phyloP scores from a whole-genome alignment of 1,284 basidiomycete species.

The Leccinum griseonigrum region DNA sequence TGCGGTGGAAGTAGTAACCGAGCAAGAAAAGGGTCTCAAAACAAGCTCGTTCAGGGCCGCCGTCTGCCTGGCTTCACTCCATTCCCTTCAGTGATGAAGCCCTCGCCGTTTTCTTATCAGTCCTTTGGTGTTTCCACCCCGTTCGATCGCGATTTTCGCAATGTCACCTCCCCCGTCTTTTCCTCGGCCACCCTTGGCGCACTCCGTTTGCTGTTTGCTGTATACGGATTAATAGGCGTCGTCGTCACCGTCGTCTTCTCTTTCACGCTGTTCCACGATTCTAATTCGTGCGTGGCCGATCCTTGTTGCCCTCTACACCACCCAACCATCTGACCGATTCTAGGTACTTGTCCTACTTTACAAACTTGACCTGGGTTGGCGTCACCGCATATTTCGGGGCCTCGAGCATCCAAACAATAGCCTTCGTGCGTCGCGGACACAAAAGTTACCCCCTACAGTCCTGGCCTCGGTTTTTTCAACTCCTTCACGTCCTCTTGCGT shows the following conservation, averaged over 20 bases:
- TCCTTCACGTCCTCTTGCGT: constrained; percentile 54
- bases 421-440: constrained; percentile 37
- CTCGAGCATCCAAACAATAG: constrained; percentile 51
- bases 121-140: constrained; percentile 30
- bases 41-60: background rate
- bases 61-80: background rate
- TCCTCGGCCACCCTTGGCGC: constrained; percentile 45
- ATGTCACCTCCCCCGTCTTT: constrained; percentile 60
- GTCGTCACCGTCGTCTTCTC: constrained; percentile 45
- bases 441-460: constrained; percentile 53
- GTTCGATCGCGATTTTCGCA: constrained; percentile 53
- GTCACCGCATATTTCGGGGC: constrained; percentile 62
- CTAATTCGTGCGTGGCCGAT: constrained; percentile 27
- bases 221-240: constrained; percentile 51
- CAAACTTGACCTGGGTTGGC: constrained; percentile 61
- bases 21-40: constrained; percentile 12
- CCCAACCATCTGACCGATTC: background rate
- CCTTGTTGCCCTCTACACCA: background rate
- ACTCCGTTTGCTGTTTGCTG: constrained; percentile 48
- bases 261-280: constrained; percentile 29
- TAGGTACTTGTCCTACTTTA: constrained; percentile 66
- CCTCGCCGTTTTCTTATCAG: constrained; percentile 16
- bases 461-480: constrained; percentile 57
- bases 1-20: background rate
- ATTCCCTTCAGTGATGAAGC: constrained; percentile 8